A percentile compares a stretch with the other conserved stretches of the same genome.
Conservation (phyloP, 208 protist species). For the Leishmania braziliensis region DNA sequence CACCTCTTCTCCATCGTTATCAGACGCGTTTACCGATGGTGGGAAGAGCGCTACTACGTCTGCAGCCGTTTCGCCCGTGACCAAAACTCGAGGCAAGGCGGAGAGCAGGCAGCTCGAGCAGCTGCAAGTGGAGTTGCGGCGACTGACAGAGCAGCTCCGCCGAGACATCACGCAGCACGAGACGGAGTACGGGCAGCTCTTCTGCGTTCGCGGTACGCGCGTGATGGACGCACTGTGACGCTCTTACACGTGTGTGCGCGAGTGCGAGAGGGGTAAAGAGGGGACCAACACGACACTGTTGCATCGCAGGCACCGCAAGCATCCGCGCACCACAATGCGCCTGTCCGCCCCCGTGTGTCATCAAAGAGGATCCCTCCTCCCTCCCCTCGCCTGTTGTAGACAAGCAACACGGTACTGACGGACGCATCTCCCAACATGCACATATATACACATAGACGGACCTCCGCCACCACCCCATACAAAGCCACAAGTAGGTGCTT, state of each 20-base stretch:
- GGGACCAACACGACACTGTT: neutral
- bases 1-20: neutral
- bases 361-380: neutral
- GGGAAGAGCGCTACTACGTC: neutral
- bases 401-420: neutral
- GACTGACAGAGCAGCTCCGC: slow-evolving; percentile 57
- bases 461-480: too few relatives aligned
- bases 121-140: slow-evolving; percentile 41
- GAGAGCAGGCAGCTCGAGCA: slow-evolving; percentile 14
- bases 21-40: neutral
- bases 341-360: neutral
- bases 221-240: slow-evolving; percentile 46
- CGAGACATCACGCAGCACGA: slow-evolving; percentile 61
- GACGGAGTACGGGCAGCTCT: slow-evolving; percentile 41
- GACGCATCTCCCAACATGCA: neutral
- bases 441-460: neutral
- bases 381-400: neutral
- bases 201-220: slow-evolving; percentile 44
- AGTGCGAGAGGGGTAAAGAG: neutral
- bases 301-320: neutral
- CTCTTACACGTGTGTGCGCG: neutral
- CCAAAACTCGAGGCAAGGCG: neutral
- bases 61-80: neutral
- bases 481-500: too few relatives aligned
- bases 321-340: neutral